A percentile compares a stretch with the other conserved stretches of the same genome.
phyloP scores from a whole-genome alignment of 805 yeast species.

The Cyberlindnera americana region DNA sequence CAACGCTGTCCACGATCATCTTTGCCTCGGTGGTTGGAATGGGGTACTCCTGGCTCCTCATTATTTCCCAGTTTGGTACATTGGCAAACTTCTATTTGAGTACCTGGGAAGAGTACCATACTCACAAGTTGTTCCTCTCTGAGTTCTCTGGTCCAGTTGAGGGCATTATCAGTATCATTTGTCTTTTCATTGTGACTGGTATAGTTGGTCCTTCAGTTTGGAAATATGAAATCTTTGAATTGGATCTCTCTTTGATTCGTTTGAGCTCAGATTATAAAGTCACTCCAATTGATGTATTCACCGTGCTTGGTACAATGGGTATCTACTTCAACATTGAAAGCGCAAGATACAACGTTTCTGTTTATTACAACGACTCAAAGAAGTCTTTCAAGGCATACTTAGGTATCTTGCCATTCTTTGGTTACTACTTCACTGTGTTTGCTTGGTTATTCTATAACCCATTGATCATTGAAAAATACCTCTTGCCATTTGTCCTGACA shows the following conservation, averaged over 20 bases:
- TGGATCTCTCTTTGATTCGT: conserved; percentile 25
- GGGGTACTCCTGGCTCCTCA: conserved; percentile 61
- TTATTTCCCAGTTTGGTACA: conserved; percentile 67
- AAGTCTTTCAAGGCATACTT: conserved; percentile 37
- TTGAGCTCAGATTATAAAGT: conserved; percentile 27
- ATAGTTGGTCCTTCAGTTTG: conserved; percentile 66
- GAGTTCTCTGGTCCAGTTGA: conserved; percentile 93
- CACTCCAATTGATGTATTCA: conserved; percentile 41
- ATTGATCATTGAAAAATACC: conserved; percentile 31
- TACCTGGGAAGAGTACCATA: conserved; percentile 95
- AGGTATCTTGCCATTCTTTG: conserved; percentile 64
- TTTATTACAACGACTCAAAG: conserved; percentile 35
- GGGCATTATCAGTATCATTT: conserved; percentile 68
- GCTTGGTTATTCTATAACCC: conserved; percentile 50
- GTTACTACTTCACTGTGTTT: conserved; percentile 32
- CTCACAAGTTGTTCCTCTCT: conserved; percentile 74
- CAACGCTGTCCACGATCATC: conserved; percentile 73
- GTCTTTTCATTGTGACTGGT: conserved; percentile 59
- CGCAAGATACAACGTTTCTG: conserved; percentile 59
- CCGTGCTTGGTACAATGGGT: conserved; percentile 50
- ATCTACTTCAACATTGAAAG: conserved; percentile 62
- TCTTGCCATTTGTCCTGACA: conserved; percentile 60
- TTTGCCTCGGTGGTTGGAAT: conserved; percentile 74
- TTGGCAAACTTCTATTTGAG: conserved; percentile 80
- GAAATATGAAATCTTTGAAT: conserved; percentile 41